Percentiles rank a stretch among this genome's conserved stretches.
phyloP scores from a whole-genome alignment of 1,284 basidiomycete species.

The Melanopsichium pennsylvanicum region DNA sequence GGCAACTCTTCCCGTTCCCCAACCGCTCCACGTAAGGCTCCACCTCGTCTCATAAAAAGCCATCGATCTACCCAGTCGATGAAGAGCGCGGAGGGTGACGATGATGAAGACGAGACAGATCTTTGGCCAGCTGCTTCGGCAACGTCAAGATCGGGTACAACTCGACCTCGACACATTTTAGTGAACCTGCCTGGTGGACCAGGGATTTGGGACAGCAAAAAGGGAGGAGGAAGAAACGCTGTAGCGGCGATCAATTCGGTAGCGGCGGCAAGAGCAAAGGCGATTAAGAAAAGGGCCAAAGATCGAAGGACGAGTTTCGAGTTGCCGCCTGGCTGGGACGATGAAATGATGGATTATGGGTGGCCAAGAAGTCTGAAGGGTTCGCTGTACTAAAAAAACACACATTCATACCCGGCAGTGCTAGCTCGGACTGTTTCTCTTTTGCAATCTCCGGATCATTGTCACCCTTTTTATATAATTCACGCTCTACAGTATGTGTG shows the following conservation, averaged over 20 bases:
- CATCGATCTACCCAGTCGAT: constrained; percentile 12
- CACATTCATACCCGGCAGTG: too few species aligned
- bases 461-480: too few species aligned
- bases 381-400: constrained; percentile 43
- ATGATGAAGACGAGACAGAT: constrained; percentile 21
- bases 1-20: constrained; percentile 13
- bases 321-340: constrained; percentile 34
- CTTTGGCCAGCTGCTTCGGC: constrained; percentile 43
- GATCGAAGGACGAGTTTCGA: constrained; percentile 24
- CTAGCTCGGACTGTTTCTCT: too few species aligned
- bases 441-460: too few species aligned
- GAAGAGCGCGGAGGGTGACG: constrained; percentile 12
- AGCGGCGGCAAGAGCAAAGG: constrained; percentile 39
- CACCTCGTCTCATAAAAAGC: constrained; percentile 27
- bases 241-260: constrained; percentile 45
- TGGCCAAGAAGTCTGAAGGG: constrained; percentile 48
- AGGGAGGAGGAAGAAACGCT: constrained; percentile 40
- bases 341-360: constrained; percentile 43
- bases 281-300: constrained; percentile 41
- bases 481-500: too few species aligned
- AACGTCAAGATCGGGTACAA: constrained; percentile 38
- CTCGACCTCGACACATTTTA: constrained; percentile 44
- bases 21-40: constrained; percentile 22
- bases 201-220: constrained; percentile 50
- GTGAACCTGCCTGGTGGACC: constrained; percentile 47